A percentile compares a stretch with the other conserved stretches of the same genome.
Conservation (phyloP, 1,284 basidiomycete genomes). For the Heliocybe sulcata region DNA sequence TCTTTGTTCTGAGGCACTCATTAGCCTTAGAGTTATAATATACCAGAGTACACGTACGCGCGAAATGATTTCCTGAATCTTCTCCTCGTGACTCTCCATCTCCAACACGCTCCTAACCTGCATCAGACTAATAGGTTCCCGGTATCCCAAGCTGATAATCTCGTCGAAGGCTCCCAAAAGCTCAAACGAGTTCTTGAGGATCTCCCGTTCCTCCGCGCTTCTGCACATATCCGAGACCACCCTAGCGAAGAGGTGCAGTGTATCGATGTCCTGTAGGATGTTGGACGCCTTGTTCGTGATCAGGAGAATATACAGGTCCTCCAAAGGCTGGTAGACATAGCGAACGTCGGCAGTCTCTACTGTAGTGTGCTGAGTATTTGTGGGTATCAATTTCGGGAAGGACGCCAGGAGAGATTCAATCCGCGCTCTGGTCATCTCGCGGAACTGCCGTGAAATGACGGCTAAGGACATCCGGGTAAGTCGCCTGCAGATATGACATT, state of each 20-base stretch:
- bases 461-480: slow-evolving; percentile 41
- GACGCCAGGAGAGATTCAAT: slow-evolving; percentile 95
- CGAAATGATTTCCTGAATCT: slow-evolving; percentile 99
- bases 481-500: neutral
- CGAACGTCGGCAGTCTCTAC: slow-evolving; percentile 91
- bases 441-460: slow-evolving; percentile 94
- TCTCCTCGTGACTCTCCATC: slow-evolving; percentile 99
- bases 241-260: slow-evolving; percentile 89
- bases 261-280: slow-evolving; percentile 97
- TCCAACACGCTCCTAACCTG: slow-evolving; percentile 92
- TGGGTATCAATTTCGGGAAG: slow-evolving; percentile 97
- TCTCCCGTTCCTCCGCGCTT: slow-evolving; percentile 85
- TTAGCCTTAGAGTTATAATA: slow-evolving; percentile 1
- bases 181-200: slow-evolving; percentile 90
- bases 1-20: slow-evolving; percentile 84
- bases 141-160: slow-evolving; percentile 90
- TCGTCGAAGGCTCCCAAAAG: slow-evolving; percentile 96
- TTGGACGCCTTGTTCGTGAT: slow-evolving; percentile 99
- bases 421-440: slow-evolving; percentile 87
- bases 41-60: slow-evolving; percentile 43
- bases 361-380: slow-evolving; percentile 95
- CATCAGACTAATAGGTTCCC: slow-evolving; percentile 88
- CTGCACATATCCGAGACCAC: slow-evolving; percentile 92
- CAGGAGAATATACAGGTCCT: slow-evolving; percentile 96
- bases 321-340: slow-evolving; percentile 97